Conservation (phyloP, 208 protist genomes). For the Kentomonas sorsogonicus region DNA sequence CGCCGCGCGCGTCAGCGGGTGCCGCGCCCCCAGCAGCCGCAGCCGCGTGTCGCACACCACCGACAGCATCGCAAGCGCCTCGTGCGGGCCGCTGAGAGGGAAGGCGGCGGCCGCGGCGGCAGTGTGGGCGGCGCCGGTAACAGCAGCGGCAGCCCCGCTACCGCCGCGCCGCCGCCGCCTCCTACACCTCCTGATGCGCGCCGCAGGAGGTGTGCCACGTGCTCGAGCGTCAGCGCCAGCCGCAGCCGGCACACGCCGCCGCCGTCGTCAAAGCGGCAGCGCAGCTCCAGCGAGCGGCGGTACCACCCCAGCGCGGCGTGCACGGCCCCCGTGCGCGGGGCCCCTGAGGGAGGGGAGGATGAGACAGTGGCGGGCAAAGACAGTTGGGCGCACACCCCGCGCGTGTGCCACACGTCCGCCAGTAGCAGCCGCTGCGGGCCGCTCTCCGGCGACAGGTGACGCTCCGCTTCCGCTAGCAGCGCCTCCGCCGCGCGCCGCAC, state of each 20-base stretch:
- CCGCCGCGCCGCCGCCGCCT: no score
- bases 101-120: background rate
- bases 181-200: background rate
- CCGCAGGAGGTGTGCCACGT: constrained; percentile 58
- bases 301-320: constrained; percentile 4
- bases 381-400: constrained; percentile 46
- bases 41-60: constrained; percentile 32
- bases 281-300: constrained; percentile 1
- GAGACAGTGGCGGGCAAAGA: background rate
- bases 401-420: constrained; percentile 58
- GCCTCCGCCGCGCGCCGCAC: constrained; percentile 6
- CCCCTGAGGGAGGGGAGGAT: background rate
- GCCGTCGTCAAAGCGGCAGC: background rate
- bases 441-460: constrained; percentile 22
- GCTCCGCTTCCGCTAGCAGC: constrained; percentile 27
- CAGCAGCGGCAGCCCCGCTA: no score
- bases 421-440: constrained; percentile 33
- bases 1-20: constrained; percentile 32
- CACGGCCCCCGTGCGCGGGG: constrained; percentile 1
- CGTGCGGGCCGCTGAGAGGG: constrained; percentile 5
- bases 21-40: constrained; percentile 29
- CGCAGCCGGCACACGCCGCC: constrained; percentile 31
- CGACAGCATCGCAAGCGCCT: constrained; percentile 41
- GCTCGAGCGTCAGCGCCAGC: constrained; percentile 58
- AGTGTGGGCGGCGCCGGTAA: no score